Evolutionary conservation across 164 flowering plant species (phyloP).

Genomic region (Umbilicus rupestris): DNA sequence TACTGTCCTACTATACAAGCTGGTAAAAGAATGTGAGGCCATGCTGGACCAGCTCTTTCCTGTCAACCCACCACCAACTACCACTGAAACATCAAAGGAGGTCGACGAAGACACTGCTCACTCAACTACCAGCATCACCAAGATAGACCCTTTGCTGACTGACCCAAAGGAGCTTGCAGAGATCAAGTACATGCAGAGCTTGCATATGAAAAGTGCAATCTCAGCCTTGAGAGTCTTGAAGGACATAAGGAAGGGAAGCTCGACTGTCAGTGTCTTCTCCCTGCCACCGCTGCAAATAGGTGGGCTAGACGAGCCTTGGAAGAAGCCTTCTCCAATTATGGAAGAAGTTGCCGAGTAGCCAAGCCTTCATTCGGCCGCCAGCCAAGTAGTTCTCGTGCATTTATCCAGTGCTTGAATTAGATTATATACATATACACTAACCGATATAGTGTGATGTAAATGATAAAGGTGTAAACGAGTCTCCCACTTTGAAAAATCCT

Average conservation of each 20-base stretch:
- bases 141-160: constrained; percentile 16
- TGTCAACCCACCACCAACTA: constrained; percentile 12
- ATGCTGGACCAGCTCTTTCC: constrained; percentile 47
- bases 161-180: constrained; percentile 43
- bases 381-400: neutral
- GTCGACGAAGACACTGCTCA: constrained; percentile 15
- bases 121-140: constrained; percentile 15
- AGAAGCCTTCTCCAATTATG: constrained; percentile 33
- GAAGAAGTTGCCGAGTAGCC: constrained; percentile 52
- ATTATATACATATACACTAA: neutral
- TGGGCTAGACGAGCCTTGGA: constrained; percentile 53
- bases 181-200: constrained; percentile 52
- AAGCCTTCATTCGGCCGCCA: neutral
- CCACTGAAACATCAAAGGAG: constrained; percentile 10
- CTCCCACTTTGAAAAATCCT: neutral
- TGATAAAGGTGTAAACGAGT: neutral
- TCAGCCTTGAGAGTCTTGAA: constrained; percentile 55
- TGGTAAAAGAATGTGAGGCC: constrained; percentile 54
- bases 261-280: constrained; percentile 64
- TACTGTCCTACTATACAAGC: constrained; percentile 47
- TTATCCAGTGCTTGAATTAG: neutral
- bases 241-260: constrained; percentile 60
- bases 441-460: neutral
- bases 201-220: constrained; percentile 48
- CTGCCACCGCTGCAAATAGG: constrained; percentile 59